phyloP scores from a whole-genome alignment of 148 eudicot genomes.

The Hydrangea macrophylla region DNA sequence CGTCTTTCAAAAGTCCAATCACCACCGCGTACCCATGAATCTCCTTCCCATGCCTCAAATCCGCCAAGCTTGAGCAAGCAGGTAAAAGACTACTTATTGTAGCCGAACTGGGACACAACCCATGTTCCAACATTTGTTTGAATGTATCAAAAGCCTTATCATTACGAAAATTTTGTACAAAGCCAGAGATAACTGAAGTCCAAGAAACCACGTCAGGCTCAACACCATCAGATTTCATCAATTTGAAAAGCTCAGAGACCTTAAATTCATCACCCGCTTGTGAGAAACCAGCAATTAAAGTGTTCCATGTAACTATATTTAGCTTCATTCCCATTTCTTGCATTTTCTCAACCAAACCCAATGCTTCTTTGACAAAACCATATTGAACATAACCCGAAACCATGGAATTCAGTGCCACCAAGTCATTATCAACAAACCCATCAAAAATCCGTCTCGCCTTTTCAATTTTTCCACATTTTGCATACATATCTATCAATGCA shows the following conservation, averaged over 20 bases:
- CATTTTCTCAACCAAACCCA: constrained; percentile 49
- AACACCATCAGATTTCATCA: constrained; percentile 50
- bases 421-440: constrained; percentile 52
- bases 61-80: constrained; percentile 62
- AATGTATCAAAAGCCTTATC: constrained; percentile 53
- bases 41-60: constrained; percentile 64
- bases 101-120: constrained; percentile 49
- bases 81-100: constrained; percentile 74
- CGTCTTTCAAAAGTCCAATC: constrained; percentile 47
- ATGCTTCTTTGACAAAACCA: constrained; percentile 55
- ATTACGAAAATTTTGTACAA: constrained; percentile 54
- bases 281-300: constrained; percentile 69
- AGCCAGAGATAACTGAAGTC: constrained; percentile 78
- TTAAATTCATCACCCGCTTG: constrained; percentile 56
- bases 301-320: constrained; percentile 78
- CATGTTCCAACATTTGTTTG: constrained; percentile 49
- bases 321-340: constrained; percentile 42
- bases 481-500: constrained; percentile 81
- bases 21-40: constrained; percentile 61
- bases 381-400: constrained; percentile 67
- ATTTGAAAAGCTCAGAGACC: constrained; percentile 49
- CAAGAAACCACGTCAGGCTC: constrained; percentile 88
- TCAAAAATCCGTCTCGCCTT: constrained; percentile 60
- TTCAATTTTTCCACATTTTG: constrained; percentile 49
- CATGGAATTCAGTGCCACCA: constrained; percentile 66